Evolutionary conservation across 2,329 filamentous ascomycete species (phyloP), one percentile per base, ranked within the genome.

Genomic region (Cyclaneusma minus): DNA sequence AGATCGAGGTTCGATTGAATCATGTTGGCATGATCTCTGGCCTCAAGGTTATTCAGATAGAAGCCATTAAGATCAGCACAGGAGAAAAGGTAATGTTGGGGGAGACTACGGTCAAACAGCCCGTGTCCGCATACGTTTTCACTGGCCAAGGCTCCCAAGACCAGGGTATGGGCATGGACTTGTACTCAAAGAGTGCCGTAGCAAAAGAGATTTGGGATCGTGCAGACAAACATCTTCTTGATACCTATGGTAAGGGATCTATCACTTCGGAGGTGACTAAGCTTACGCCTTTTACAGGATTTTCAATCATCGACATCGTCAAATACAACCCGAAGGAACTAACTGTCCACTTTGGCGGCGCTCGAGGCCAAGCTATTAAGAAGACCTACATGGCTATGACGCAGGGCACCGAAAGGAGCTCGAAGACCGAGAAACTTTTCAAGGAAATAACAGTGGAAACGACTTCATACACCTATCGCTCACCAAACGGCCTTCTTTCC

Each of bases 391-490:
- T 49, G 19, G 29, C 27, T 20, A 41, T 40, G 36, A 77, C 71
- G 16, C 77, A 76, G 50, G 72, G 66, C 29, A 52, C 70, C 5
- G 72, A 78, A 43, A 72, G 72, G 11, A 59, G 56, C 12, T 66
- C 76, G 52, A 76, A 75, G 47, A 75, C 72, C 0, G 72, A 78
- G 55, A 77, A 73, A 57, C 78, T 78, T 42, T 78, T 78, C 58
- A 78, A 78, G 52, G 70, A 75, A 42, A 68, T 78, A 37, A 61
- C 70, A 38, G 72, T 77, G 46, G 62, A 58, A 42, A 76, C 70
- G 4, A 66, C 66, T 7, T 76, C 68, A 1, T 78, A 78, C 54
- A 78, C 72, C 16, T 78, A 78, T 53, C 62, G 68, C 30, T 77
- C 72, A 7, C 72, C 72, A 2, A 73, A 68, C 5, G 72, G 72